Evolutionary conservation across 257 asterid species (phyloP).

Genomic region (Penstemon eatonii): DNA sequence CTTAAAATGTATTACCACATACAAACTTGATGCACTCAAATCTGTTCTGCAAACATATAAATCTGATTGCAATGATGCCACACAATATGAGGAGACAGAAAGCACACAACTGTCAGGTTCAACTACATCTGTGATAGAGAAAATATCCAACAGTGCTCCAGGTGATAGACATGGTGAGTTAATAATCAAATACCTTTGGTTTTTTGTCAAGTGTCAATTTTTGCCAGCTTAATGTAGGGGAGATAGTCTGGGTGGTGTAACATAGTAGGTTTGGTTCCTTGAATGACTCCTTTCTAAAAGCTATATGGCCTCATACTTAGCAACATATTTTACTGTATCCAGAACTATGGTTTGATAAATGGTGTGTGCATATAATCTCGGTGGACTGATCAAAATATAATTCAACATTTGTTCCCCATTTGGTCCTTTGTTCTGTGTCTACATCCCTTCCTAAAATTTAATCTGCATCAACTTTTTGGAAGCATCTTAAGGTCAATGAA

Average conservation of each 20-base stretch:
- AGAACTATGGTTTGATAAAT: neutral
- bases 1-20: slow-evolving; percentile 71
- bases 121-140: slow-evolving; percentile 22
- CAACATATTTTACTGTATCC: neutral
- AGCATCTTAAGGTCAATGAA: no score
- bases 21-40: slow-evolving; percentile 85
- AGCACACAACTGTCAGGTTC: slow-evolving; percentile 32
- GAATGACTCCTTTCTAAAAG: neutral
- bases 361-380: no score
- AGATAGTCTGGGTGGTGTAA: neutral
- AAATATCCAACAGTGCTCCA: slow-evolving; percentile 28
- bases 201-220: neutral
- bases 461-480: no score
- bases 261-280: neutral
- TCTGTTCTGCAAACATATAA: slow-evolving; percentile 50
- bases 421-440: no score
- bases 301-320: neutral
- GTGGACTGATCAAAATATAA: no score
- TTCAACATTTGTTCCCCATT: no score
- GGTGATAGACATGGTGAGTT: slow-evolving; percentile 43
- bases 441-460: no score
- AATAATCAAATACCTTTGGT: slow-evolving; percentile 14
- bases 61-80: slow-evolving; percentile 40
- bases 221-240: neutral
- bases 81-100: slow-evolving; percentile 32